phyloP scores from a whole-genome alignment of 2,329 filamentous ascomycete genomes.

The Mollisiaceae sp. region DNA sequence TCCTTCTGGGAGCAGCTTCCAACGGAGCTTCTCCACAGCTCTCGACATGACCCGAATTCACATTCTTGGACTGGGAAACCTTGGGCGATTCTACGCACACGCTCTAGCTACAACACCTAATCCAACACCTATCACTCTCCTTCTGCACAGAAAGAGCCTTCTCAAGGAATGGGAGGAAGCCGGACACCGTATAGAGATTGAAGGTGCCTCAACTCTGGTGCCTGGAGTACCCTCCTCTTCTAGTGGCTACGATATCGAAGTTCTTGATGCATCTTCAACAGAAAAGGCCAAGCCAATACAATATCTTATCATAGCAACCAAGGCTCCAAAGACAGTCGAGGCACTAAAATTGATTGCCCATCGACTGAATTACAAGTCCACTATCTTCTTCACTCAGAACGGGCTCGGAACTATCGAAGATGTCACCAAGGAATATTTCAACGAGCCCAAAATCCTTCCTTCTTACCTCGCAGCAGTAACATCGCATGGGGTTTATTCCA shows the following conservation, averaged over 20 bases:
- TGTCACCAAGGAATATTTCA: slow-evolving; percentile 62
- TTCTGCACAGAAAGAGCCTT: slow-evolving; percentile 68
- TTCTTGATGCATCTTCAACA: slow-evolving; percentile 13
- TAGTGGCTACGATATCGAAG: slow-evolving; percentile 33
- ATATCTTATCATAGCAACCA: slow-evolving; percentile 80
- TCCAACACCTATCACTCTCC: slow-evolving; percentile 76
- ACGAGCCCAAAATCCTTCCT: slow-evolving; percentile 62
- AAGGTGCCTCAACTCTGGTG: neutral
- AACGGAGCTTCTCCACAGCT: neutral
- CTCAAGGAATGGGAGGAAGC: slow-evolving; percentile 49
- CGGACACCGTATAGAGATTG: neutral
- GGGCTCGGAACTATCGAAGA: slow-evolving; percentile 77
- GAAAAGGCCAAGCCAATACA: slow-evolving; percentile 52
- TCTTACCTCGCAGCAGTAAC: slow-evolving; percentile 73
- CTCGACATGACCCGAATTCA: slow-evolving; percentile 53
- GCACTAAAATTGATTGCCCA: slow-evolving; percentile 63
- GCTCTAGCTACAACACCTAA: slow-evolving; percentile 60
- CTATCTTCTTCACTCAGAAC: slow-evolving; percentile 85
- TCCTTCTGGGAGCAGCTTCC: neutral
- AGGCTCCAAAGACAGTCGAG: slow-evolving; percentile 70
- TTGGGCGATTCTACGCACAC: slow-evolving; percentile 80
- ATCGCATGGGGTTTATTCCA: slow-evolving; percentile 60
- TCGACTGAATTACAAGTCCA: slow-evolving; percentile 67
- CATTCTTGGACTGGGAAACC: slow-evolving; percentile 79
- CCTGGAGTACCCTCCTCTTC: slow-evolving; percentile 29